Conservation (phyloP, 306 rosid species). For the Betula pendula region DNA sequence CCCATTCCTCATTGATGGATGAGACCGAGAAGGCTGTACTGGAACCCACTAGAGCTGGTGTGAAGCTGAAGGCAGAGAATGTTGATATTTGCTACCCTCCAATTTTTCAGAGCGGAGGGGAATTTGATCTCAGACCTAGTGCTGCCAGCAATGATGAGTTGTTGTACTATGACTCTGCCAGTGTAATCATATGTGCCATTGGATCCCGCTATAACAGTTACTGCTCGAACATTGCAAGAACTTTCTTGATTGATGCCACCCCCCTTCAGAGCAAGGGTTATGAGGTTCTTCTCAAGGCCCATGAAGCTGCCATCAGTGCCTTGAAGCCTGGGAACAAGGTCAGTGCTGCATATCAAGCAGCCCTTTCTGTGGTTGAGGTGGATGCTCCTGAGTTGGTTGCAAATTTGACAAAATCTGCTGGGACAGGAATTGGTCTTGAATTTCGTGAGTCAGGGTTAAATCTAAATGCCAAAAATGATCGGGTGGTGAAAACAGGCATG, state of each 20-base stretch:
- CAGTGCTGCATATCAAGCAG: slow-evolving; percentile 74
- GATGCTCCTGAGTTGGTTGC: slow-evolving; percentile 75
- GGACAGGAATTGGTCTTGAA: slow-evolving; percentile 93
- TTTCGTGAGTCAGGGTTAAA: slow-evolving; percentile 93
- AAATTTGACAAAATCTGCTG: slow-evolving; percentile 78
- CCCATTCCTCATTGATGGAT: slow-evolving; percentile 84
- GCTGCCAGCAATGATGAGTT: slow-evolving; percentile 91
- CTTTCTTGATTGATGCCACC: slow-evolving; percentile 88
- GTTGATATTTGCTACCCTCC: slow-evolving; percentile 97
- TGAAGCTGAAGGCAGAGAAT: slow-evolving; percentile 76
- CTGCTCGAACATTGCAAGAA: slow-evolving; percentile 87
- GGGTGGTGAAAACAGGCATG: slow-evolving; percentile 76
- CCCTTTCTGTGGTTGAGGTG: slow-evolving; percentile 73
- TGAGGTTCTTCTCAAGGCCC: slow-evolving; percentile 84
- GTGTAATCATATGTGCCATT: slow-evolving; percentile 86
- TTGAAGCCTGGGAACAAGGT: slow-evolving; percentile 69
- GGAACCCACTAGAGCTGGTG: slow-evolving; percentile 75
- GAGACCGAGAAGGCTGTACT: slow-evolving; percentile 87
- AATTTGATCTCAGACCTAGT: slow-evolving; percentile 90
- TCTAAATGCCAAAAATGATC: slow-evolving; percentile 79
- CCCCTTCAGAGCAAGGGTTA: slow-evolving; percentile 83
- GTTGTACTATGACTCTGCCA: slow-evolving; percentile 79
- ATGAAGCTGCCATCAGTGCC: slow-evolving; percentile 67
- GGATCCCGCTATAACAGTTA: slow-evolving; percentile 93
- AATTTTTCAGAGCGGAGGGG: slow-evolving; percentile 92